Evolutionary conservation across 805 yeast genomes (phyloP), one percentile per base, ranked within the genome.

Genomic region (Kodamaea jinghongensis): DNA sequence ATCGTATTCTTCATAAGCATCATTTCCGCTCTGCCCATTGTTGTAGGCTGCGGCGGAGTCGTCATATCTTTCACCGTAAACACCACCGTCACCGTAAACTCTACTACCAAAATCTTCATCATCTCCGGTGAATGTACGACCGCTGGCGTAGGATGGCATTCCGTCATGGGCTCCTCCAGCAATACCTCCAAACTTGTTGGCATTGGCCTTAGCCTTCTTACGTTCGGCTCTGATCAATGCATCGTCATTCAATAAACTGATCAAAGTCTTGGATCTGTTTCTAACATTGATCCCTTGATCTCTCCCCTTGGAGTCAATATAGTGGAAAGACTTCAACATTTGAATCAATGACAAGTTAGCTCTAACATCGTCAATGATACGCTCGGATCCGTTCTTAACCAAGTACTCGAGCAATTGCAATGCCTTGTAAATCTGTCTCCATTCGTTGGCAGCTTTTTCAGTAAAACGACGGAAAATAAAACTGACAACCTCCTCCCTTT

Each of bases 341-440:
- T 84, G 83, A 43, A 93, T 81, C 41, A 89, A 73, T 16, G 84
- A 79, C 43, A 86, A 59, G 60, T 89, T 91, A 12, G 91, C 78
- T 43, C 97, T 76, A 5, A 95, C 88, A 50, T 91, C 97, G 64
- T 93, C 99, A 44, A 93, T 93, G 49, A 93, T 88, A 44, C 97
- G 75, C 64, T 93, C 99, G 20, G 93, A 79, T 1, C 99, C 99
- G 56, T 91, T 86, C 61, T 87, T 87, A 48, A 93, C 76, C 51
- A 93, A 72, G 60, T 87, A 93, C 55, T 93, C 99, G 61, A 91
- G 75, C 61, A 93, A 74, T 60, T 90, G 97, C 53, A 93, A 72
- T 3, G 96, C 81, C 67, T 93, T 93, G 70, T 93, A 93, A 49
- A 93, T 91, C 62, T 93, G 99, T 59, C 99, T 80, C 99, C 99